Evolutionary conservation across 2,329 filamentous ascomycete species (phyloP), one percentile per base, ranked within the genome.

Genomic region (Exserohilum rostratum): DNA sequence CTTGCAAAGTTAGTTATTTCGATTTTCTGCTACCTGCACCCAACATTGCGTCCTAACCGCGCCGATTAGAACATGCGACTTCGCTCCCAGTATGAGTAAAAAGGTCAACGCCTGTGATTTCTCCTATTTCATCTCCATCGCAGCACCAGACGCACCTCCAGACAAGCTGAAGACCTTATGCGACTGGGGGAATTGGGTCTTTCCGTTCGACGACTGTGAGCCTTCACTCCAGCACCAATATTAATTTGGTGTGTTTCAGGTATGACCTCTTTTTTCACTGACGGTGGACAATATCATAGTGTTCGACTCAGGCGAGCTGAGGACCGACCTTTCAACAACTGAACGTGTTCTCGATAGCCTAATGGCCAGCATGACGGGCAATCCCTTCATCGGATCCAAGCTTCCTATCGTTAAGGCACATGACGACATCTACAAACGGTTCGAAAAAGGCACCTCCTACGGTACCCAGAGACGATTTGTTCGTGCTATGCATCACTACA

Each of bases 151-250:
- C 37, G 37, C 37, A 15, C 37, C 37, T 39, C 37, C 37, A 39
- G 18, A 39, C 37, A 25, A 20, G 37, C 37, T 39, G 37, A 39
- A 39, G 17, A 39, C 37, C 10, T 39, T 39, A 39, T 39, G 37
- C 37, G 37, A 39, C 37, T 39, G 37, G 37, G 37, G 37, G 12
- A 39, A 39, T 39, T 39, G 37, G 37, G 37, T 39, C 37, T 39
- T 39, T 39, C 37, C 37, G 20, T 39, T 39, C 20, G 37, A 39
- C 37, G 37, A 39, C 20, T 39, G 37, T 39, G 37, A 39, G 37
- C 37, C 25, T 39, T 39, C 20, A 39, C 25, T 39, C 37, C 37
- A 25, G 25, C 20, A 39, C 20, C 18, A 20, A 39, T 39, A 39
- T 22, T 13, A 39, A 15, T 39, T 39, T 39, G 11, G 12, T 25